Conservation (phyloP, 2,329 filamentous ascomycete species). For the Hypoxylon sp. region DNA sequence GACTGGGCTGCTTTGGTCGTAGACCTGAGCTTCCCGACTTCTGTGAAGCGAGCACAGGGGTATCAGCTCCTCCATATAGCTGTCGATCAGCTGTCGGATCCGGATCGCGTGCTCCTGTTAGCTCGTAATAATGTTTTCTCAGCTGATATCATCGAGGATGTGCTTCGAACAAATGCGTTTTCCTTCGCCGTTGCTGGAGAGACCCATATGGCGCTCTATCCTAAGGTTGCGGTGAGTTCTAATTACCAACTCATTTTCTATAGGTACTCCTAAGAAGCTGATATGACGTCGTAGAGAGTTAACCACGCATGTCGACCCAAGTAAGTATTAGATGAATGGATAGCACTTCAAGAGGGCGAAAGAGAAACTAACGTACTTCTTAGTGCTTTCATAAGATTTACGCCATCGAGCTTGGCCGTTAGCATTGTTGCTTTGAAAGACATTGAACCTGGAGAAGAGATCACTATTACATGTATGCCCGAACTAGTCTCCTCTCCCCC, state of each 20-base stretch:
- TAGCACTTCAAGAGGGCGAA: not conserved
- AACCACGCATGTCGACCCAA: slow-evolving; percentile 58
- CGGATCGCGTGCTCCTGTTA: slow-evolving; percentile 50
- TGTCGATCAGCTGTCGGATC: slow-evolving; percentile 51
- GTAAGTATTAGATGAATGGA: slow-evolving; percentile 45
- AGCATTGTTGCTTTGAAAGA: slow-evolving; percentile 48
- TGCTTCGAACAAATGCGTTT: slow-evolving; percentile 57
- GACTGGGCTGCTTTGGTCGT: slow-evolving; percentile 55
- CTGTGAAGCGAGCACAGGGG: slow-evolving; percentile 51
- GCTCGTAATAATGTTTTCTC: slow-evolving; percentile 49
- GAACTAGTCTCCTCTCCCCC: not conserved
- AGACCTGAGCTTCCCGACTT: slow-evolving; percentile 52
- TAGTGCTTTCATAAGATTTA: slow-evolving; percentile 55
- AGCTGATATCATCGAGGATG: slow-evolving; percentile 54
- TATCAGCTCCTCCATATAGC: slow-evolving; percentile 52
- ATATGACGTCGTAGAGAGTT: slow-evolving; percentile 42
- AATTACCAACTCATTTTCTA: not conserved
- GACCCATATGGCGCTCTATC: slow-evolving; percentile 49
- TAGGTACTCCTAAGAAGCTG: slow-evolving; percentile 23
- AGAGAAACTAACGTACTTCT: slow-evolving; percentile 12
- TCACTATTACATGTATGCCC: slow-evolving; percentile 50
- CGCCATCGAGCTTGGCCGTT: slow-evolving; percentile 47
- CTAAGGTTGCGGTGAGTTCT: slow-evolving; percentile 48
- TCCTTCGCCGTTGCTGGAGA: slow-evolving; percentile 49
- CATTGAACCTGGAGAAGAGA: slow-evolving; percentile 49